These are phyloP conservation scores for Xylaria bambusicola DNA, from an alignment of 495 filamentous ascomycete genomes.

Conservation along the genomic window DNA sequence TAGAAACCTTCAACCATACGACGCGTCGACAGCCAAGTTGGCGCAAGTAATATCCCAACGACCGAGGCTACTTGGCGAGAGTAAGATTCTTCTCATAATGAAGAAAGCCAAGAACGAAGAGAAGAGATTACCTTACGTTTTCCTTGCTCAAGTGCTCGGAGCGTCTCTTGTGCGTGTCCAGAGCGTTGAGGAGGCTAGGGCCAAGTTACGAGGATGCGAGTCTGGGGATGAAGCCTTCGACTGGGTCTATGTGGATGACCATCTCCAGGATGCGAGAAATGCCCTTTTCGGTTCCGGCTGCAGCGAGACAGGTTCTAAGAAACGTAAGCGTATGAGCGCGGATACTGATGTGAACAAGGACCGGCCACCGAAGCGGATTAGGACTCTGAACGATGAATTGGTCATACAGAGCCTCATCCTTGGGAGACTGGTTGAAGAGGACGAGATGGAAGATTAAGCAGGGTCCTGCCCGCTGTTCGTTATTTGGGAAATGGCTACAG, in stretches of 20 bases:
- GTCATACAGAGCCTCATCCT: slow-evolving; percentile 92
- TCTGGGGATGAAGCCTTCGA: slow-evolving; percentile 61
- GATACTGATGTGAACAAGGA: slow-evolving; percentile 31
- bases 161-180: slow-evolving; percentile 66
- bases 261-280: slow-evolving; percentile 25
- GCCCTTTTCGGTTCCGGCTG: slow-evolving; percentile 25
- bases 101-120: slow-evolving; percentile 67
- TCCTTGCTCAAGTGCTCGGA: slow-evolving; percentile 78
- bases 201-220: slow-evolving; percentile 55
- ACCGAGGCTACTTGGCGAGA: slow-evolving; percentile 62
- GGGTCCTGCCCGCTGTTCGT: not conserved
- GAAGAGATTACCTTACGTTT: slow-evolving; percentile 57
- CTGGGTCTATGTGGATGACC: slow-evolving; percentile 75
- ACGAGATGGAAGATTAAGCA: slow-evolving; percentile 41
- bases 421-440: slow-evolving; percentile 71
- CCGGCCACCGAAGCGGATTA: slow-evolving; percentile 50
- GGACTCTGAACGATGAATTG: slow-evolving; percentile 77
- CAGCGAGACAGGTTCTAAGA: slow-evolving; percentile 34
- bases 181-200: slow-evolving; percentile 64
- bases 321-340: slow-evolving; percentile 48
- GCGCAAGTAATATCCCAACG: slow-evolving; percentile 57
- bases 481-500: slow-evolving; percentile 8
- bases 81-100: slow-evolving; percentile 74
- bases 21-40: slow-evolving; percentile 59
- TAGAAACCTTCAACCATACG: slow-evolving; percentile 61